Base-by-base conservation (phyloP, 2,329 filamentous ascomycete genomes). In the Colletotrichum magnum region DNA sequence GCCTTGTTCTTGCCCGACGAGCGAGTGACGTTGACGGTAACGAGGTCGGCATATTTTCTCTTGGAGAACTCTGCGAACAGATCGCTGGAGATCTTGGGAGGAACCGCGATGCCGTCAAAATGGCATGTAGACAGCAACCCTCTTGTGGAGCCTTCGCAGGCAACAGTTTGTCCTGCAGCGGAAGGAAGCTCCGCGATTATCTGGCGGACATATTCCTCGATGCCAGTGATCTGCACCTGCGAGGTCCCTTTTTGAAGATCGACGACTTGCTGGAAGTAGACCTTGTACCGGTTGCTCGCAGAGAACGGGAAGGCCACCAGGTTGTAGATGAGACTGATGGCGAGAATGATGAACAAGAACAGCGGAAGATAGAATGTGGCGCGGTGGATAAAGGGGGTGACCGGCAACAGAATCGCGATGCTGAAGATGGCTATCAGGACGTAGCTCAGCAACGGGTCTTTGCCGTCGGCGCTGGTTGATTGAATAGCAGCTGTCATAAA, bases 221-320 rank as follows among this genome's bases (percentile, higher is more conserved):
- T 78, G 0, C 94, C 94, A 0, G 85, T 87, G 9, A 97, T 83
- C 41, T 89, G 89, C 48, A 95, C 92, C 2, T 82, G 84, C 72
- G 94, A 94, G 15, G 86, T 82, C n/a, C 91, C 90, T 4, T 86
- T 89, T 15, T 53, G 47, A 10, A 97, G 87, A 73, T 97, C 89
- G 56, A 98, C 84, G 10, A 88, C 88, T 78, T 99, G 95, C 58
- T 93, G 84, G 79, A 98, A 98, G 79, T 91, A 97, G 56, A 95
- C 86, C 80, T 98, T 98, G 79, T 97, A 89, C 45, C 94, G 89
- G 77, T 91, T 93, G 68, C 90, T 87, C 24, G 88, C 82, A 0
- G 94, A 96, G 80, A 98, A 98, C 0, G 96, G 96, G 79, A 97
- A 98, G 1, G 93, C 93, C 2, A 89, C 82, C 5, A 98, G 87